Evolutionary conservation across 2,329 filamentous ascomycete genomes (phyloP).

Genomic region (Colletotrichum camelliae): DNA sequence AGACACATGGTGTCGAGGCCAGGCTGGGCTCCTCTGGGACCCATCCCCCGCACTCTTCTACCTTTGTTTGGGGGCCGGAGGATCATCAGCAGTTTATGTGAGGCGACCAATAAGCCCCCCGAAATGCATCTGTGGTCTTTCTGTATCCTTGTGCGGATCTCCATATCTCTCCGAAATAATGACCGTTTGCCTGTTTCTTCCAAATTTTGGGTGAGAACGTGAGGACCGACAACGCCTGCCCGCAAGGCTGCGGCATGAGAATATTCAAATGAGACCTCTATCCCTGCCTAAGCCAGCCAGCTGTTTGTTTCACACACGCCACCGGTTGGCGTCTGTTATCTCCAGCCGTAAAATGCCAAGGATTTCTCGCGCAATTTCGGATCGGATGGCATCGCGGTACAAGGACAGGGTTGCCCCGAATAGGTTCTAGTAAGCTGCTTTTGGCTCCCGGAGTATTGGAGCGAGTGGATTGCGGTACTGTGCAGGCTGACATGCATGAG

Average conservation of each 20-base stretch:
- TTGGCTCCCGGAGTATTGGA: neutral
- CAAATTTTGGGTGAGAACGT: neutral
- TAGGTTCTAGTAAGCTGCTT: neutral
- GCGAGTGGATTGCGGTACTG: neutral
- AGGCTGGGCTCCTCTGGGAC: neutral
- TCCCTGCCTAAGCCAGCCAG: neutral
- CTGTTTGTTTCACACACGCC: neutral
- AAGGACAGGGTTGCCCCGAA: too few relatives aligned
- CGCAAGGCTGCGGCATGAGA: too few relatives aligned
- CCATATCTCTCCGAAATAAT: neutral
- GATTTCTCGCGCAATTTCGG: neutral
- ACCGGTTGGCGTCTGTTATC: neutral
- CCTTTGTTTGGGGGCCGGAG: neutral
- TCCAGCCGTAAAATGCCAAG: neutral
- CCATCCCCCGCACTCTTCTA: neutral
- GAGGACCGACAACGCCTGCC: too few relatives aligned
- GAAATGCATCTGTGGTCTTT: neutral
- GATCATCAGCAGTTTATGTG: neutral
- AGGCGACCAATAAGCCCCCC: neutral
- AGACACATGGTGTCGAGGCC: neutral
- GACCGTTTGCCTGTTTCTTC: neutral
- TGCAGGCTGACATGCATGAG: neutral
- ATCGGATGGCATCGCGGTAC: neutral
- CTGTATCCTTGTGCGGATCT: neutral
- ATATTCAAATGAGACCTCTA: neutral